phyloP scores from a whole-genome alignment of 1,284 basidiomycete species.

The Volvariella surrecta region DNA sequence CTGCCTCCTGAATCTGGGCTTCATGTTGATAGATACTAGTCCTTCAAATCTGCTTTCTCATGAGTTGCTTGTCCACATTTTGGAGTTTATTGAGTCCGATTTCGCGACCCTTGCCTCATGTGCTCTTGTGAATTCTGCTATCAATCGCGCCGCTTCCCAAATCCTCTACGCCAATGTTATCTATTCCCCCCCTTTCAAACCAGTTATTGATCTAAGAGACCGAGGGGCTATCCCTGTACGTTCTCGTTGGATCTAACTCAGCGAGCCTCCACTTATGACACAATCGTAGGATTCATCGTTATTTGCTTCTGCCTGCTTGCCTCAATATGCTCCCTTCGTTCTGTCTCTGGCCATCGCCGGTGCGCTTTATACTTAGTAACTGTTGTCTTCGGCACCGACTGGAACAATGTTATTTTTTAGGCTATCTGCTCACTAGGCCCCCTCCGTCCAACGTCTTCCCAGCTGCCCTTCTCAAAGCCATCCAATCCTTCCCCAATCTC shows the following conservation, averaged over 20 bases:
- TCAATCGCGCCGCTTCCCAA: conserved; percentile 31
- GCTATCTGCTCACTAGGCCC: conserved; percentile 28
- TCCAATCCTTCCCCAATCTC: conserved; percentile 31
- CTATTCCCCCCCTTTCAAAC: conserved; percentile 26
- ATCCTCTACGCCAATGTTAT: conserved; percentile 35
- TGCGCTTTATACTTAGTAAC: conserved; percentile 14
- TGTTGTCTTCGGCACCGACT: not conserved
- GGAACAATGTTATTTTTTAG: conserved; percentile 16
- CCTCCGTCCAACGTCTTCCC: conserved; percentile 25
- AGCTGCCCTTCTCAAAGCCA: conserved; percentile 20
- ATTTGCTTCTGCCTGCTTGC: conserved; percentile 31
- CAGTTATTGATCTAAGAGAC: conserved; percentile 26
- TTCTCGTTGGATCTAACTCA: not conserved
- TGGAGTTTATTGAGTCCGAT: conserved; percentile 25
- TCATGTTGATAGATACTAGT: not conserved
- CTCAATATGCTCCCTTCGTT: conserved; percentile 31
- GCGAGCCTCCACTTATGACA: not conserved
- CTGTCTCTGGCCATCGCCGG: conserved; percentile 33
- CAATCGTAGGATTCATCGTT: conserved; percentile 20
- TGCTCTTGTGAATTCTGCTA: conserved; percentile 33
- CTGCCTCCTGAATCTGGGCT: not conserved
- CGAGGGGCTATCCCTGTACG: conserved; percentile 24
- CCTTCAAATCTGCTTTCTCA: conserved; percentile 13
- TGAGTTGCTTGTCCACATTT: conserved; percentile 30
- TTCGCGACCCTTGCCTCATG: conserved; percentile 25